phyloP scores from a whole-genome alignment of 2,329 filamentous ascomycete genomes.

The Fusarium nisikadoi region DNA sequence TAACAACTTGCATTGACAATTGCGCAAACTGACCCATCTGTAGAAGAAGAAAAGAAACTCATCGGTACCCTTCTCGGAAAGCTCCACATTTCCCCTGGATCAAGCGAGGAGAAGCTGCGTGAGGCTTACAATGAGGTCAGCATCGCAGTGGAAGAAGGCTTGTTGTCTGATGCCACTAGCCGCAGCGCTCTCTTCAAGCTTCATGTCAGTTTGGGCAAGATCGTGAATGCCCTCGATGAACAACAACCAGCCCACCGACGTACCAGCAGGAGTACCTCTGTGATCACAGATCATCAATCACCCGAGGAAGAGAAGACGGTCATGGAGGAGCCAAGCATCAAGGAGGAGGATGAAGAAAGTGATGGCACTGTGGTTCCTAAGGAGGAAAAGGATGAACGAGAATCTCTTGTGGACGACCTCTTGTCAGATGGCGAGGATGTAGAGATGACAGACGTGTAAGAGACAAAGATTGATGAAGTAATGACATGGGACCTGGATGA shows the following conservation, averaged over 20 bases:
- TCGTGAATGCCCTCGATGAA: conserved; percentile 69
- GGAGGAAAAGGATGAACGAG: conserved; percentile 48
- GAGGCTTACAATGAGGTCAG: conserved; percentile 67
- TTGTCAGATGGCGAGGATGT: conserved; percentile 55
- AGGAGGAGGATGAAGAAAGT: conserved; percentile 60
- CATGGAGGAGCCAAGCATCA: conserved; percentile 57
- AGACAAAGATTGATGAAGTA: conserved; percentile 32
- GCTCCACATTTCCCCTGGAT: conserved; percentile 78
- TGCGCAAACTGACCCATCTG: conserved; percentile 45
- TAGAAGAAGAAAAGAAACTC: conserved; percentile 88
- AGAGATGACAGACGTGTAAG: conserved; percentile 46
- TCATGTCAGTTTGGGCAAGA: conserved; percentile 73
- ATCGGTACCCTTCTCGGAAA: conserved; percentile 83
- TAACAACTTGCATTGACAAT: neutral
- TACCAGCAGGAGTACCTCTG: conserved; percentile 58
- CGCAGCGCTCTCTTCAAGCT: conserved; percentile 75
- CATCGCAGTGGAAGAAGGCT: conserved; percentile 70
- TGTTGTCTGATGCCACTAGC: conserved; percentile 69
- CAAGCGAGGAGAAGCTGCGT: conserved; percentile 67
- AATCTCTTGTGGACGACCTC: conserved; percentile 54
- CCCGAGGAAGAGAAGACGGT: conserved; percentile 55
- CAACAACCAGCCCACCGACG: conserved; percentile 51
- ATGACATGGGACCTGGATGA: conserved; percentile 38
- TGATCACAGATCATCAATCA: conserved; percentile 45
- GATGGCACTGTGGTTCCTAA: conserved; percentile 48